Conservation (phyloP, 1,139 yeast species). For the Sugiyamaella neomexicana region DNA sequence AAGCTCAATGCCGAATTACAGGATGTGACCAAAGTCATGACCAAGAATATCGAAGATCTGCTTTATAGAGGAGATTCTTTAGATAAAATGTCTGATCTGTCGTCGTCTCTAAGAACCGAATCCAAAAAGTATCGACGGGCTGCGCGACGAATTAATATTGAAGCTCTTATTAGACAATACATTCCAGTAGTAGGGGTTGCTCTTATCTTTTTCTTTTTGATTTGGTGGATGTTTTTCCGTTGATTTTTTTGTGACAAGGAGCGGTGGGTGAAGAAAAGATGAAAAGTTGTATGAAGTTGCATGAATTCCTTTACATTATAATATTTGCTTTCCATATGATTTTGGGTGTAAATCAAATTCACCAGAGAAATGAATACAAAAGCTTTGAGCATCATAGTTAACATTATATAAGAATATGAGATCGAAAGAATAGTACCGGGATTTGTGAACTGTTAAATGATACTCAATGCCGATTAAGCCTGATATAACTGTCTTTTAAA, state of each 20-base stretch:
- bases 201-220: slow-evolving; percentile 68
- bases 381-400: too few relatives aligned
- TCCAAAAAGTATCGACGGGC: slow-evolving; percentile 85
- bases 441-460: too few relatives aligned
- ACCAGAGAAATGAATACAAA: too few relatives aligned
- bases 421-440: too few relatives aligned
- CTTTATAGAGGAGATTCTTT: slow-evolving; percentile 92
- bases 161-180: slow-evolving; percentile 83
- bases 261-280: neutral
- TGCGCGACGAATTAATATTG: slow-evolving; percentile 88
- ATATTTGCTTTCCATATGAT: neutral
- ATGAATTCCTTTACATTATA: neutral
- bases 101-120: slow-evolving; percentile 75
- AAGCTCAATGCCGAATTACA: slow-evolving; percentile 81
- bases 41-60: slow-evolving; percentile 91
- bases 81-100: slow-evolving; percentile 87
- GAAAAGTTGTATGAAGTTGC: neutral
- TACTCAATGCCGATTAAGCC: too few relatives aligned
- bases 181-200: slow-evolving; percentile 79
- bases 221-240: slow-evolving; percentile 78
- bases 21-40: slow-evolving; percentile 94
- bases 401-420: too few relatives aligned
- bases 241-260: slow-evolving; percentile 21
- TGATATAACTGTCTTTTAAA: too few relatives aligned
- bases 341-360: too few relatives aligned